Conservation (phyloP, 2,329 filamentous ascomycete species). For the Daldinia eschscholtzii region DNA sequence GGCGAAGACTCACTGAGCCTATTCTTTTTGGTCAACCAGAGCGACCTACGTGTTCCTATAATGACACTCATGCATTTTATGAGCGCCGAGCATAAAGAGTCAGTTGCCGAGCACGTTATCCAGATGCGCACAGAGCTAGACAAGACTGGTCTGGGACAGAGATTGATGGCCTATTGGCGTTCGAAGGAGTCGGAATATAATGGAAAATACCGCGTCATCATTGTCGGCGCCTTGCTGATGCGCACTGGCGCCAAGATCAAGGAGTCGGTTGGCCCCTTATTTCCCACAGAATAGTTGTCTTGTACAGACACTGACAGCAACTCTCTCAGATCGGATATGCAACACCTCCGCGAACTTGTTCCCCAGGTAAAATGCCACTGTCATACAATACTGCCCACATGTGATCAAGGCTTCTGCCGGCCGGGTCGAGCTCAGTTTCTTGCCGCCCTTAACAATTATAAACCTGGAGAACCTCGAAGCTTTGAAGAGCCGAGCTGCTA, state of each 20-base stretch:
- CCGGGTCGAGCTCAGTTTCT: conserved; percentile 43
- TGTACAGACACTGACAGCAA: neutral
- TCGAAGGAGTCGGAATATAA: conserved; percentile 8
- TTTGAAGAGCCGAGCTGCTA: conserved; percentile 45
- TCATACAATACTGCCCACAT: neutral
- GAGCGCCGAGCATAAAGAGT: neutral
- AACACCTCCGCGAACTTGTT: neutral
- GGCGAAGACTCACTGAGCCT: neutral
- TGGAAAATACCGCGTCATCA: conserved; percentile 40
- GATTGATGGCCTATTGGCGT: conserved; percentile 4
- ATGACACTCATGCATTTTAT: neutral
- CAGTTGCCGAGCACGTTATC: neutral
- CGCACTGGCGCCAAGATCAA: conserved; percentile 43
- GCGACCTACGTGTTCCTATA: neutral
- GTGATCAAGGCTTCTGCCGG: conserved; percentile 31
- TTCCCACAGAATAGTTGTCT: neutral
- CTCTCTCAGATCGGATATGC: neutral
- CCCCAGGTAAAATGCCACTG: neutral
- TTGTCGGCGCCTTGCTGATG: conserved; percentile 47
- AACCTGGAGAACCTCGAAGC: conserved; percentile 38
- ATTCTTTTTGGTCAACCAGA: neutral
- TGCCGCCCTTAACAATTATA: conserved; percentile 44
- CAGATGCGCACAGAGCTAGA: neutral
- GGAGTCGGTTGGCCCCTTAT: conserved; percentile 19
- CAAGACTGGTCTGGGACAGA: neutral